A percentile compares a stretch with the other conserved stretches of the same genome.
Conservation (phyloP, 106 monocot genomes). For the Platanthera guangdongensis region DNA sequence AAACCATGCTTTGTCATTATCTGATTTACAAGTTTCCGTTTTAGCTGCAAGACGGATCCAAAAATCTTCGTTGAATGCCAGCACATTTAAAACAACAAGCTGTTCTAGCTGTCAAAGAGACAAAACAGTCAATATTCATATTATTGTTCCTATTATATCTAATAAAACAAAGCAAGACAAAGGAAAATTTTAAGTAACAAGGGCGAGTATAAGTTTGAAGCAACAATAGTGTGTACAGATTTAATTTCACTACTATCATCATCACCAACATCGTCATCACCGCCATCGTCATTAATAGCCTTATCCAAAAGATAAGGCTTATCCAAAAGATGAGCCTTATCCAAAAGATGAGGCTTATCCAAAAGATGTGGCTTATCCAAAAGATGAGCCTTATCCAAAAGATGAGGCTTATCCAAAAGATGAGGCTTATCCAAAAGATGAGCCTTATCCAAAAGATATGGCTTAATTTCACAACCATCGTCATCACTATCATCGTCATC, state of each 20-base stretch:
- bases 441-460: no score
- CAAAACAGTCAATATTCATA: not conserved
- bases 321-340: no score
- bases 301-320: no score
- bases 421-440: no score
- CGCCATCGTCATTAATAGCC: no score
- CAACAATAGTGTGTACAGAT: not conserved
- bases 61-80: conserved; percentile 67
- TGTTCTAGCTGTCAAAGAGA: conserved; percentile 53
- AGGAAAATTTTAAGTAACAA: not conserved
- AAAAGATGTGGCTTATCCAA: no score
- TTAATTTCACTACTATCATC: not conserved
- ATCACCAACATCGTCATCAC: no score
- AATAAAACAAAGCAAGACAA: not conserved
- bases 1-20: conserved; percentile 96
- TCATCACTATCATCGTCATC: no score
- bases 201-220: not conserved
- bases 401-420: no score
- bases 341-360: no score
- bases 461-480: not conserved
- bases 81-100: conserved; percentile 85
- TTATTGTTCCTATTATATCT: not conserved
- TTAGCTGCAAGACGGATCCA: conserved; percentile 95
- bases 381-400: no score
- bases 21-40: conserved; percentile 86